Evolutionary conservation across 2,329 filamentous ascomycete species (phyloP).

Genomic region (Penicillium verrucosum): DNA sequence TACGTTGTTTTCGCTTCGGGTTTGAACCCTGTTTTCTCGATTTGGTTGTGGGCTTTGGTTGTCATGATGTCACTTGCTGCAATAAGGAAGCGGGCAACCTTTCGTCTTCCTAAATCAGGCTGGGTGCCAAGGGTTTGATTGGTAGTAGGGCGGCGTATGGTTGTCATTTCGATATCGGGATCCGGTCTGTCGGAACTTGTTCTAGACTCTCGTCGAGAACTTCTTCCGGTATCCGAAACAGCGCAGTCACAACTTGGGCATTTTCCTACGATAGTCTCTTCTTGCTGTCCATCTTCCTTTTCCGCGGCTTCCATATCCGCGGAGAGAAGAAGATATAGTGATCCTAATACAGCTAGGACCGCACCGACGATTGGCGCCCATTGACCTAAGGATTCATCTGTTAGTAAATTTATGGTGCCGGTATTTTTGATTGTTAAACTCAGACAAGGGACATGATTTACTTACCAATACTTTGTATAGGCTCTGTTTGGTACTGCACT

Average conservation of each 20-base stretch:
- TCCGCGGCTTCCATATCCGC: slow-evolving; percentile 30
- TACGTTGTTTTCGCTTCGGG: slow-evolving; percentile 49
- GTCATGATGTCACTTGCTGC: slow-evolving; percentile 48
- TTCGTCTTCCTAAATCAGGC: slow-evolving; percentile 36
- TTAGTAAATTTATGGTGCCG: background rate
- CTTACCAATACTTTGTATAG: slow-evolving; percentile 59
- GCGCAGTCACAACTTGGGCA: background rate
- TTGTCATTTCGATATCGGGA: background rate
- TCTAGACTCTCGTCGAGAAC: background rate
- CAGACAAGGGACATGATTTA: slow-evolving; percentile 3
- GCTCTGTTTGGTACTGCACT: slow-evolving; percentile 59
- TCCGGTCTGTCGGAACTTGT: background rate
- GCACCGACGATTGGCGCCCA: slow-evolving; percentile 51
- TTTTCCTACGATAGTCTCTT: background rate
- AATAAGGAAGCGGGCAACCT: slow-evolving; percentile 45
- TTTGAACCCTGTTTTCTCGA: slow-evolving; percentile 51
- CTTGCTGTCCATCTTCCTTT: slow-evolving; percentile 8
- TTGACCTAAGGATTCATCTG: slow-evolving; percentile 23
- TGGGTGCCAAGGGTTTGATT: slow-evolving; percentile 8
- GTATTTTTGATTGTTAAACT: background rate
- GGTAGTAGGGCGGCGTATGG: background rate
- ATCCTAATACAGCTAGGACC: slow-evolving; percentile 56
- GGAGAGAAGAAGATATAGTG: slow-evolving; percentile 54
- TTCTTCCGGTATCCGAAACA: background rate
- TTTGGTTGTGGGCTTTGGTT: slow-evolving; percentile 47